These are phyloP conservation scores for Sugiyamaella japonica DNA, from an alignment of 1,139 yeast species.

Conservation along the genomic window DNA sequence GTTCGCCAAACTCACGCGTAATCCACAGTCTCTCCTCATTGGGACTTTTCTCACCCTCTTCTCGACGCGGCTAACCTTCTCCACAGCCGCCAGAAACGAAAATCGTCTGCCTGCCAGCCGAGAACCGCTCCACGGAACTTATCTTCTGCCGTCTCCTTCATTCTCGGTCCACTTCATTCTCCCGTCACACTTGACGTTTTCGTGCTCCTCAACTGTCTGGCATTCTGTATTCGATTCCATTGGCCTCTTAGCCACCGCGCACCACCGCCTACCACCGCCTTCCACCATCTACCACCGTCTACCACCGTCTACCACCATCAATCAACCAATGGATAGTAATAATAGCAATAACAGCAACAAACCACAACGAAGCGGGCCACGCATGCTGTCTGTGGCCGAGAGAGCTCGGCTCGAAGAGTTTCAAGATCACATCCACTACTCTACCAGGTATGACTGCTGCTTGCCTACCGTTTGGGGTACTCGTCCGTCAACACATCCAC, in stretches of 20 bases:
- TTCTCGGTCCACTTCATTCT: too few species aligned
- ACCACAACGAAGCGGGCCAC: conserved; percentile 30
- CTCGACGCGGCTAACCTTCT: neutral
- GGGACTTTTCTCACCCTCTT: neutral
- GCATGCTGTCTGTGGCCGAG: conserved; percentile 81
- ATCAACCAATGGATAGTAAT: conserved; percentile 6
- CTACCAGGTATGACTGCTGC: conserved; percentile 77
- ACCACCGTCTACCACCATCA: neutral
- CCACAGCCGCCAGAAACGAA: neutral
- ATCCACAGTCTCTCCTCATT: neutral
- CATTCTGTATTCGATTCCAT: too few species aligned
- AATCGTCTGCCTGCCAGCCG: neutral
- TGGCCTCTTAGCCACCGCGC: neutral
- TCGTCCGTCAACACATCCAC: neutral
- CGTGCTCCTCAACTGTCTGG: too few species aligned
- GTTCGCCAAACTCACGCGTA: conserved; percentile 1
- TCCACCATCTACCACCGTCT: too few species aligned
- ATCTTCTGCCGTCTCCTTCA: too few species aligned
- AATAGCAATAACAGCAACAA: neutral
- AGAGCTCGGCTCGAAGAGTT: conserved; percentile 85
- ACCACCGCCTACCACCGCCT: too few species aligned
- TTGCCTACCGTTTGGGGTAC: neutral
- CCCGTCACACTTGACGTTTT: too few species aligned
- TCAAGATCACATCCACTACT: conserved; percentile 92
- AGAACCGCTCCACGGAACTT: too few species aligned